A percentile compares a stretch with the other conserved stretches of the same genome.
phyloP scores from a whole-genome alignment of 202 grass and related monocot genomes.

The Cymbopogon flexuosus region DNA sequence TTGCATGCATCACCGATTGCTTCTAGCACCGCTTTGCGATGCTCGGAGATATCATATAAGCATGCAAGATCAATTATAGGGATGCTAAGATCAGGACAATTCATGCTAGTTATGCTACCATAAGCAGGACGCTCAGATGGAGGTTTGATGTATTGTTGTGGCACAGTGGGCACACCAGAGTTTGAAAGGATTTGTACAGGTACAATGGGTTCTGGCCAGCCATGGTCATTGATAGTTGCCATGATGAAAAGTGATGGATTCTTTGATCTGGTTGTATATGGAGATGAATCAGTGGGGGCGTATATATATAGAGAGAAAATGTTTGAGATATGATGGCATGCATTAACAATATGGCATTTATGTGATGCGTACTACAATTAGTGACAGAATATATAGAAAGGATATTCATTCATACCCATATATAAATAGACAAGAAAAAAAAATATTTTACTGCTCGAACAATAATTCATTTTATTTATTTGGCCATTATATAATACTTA shows the following conservation, averaged over 20 bases:
- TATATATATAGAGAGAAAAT: conserved; percentile 3
- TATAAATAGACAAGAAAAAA: not conserved
- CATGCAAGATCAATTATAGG: conserved; percentile 50
- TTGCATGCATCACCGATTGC: conserved; percentile 50
- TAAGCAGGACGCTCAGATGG: conserved; percentile 39
- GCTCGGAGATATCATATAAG: not conserved
- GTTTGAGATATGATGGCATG: not conserved
- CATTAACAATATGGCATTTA: not conserved
- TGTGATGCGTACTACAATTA: not conserved
- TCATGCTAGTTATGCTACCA: not conserved
- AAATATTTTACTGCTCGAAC: not conserved
- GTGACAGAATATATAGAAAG: not conserved
- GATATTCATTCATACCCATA: not conserved
- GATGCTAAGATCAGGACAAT: conserved; percentile 21
- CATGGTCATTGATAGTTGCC: not conserved
- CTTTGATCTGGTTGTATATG: conserved; percentile 4
- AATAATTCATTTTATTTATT: not conserved
- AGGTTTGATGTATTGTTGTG: conserved; percentile 26
- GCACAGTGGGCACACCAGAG: conserved; percentile 30
- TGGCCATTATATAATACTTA: not conserved
- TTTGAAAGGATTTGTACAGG: conserved; percentile 48
- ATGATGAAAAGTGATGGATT: conserved; percentile 14
- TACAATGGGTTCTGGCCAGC: conserved; percentile 70
- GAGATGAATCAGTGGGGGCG: not conserved
- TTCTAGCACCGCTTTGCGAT: conserved; percentile 4